Evolutionary conservation across 331 rosid species (phyloP), one percentile per base, ranked within the genome.

Genomic region (Rhamnella rubrinervis): DNA sequence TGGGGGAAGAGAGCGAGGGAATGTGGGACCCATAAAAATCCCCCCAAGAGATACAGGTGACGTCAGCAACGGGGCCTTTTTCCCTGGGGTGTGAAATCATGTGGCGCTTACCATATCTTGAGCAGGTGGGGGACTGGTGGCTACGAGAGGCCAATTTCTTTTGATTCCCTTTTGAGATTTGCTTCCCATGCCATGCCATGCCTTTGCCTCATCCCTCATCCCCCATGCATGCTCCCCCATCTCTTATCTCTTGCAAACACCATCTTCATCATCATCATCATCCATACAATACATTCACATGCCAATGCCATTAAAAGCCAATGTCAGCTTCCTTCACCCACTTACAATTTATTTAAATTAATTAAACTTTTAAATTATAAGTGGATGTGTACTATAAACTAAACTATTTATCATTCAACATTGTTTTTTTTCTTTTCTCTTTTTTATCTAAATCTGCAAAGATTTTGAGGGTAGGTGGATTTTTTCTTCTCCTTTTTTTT

Each of bases 21-120:
- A 4, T 47, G 81, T 74, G 90, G 92, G 91, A 7, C 78, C 90
- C 89, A 70, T 9, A 7, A 81, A 92, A 86, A 86, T 92, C 96
- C 85, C 11, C 67, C 61, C 35, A 79, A 79, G 91, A 90, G 92
- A 93, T 88, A 88, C 93, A 79, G 86, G 84, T 86, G 93, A 93
- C 68, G 93, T 93, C 86, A 93, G 90, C 87, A 79, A 56, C 21
- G 81, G 75, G 8, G 69, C 70, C 60, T 73, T 78, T 64, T 61
- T 12, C 56, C 47, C 41, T 63, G 72, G 76, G 78, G 83, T 70
- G 79, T 81, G 89, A 83, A 91, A 84, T 79, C 83, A 81, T 84
- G 86, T 78, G 92, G 85, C 55, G 86, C 75, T 77, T 67, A 73
- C 79, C 85, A 68, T 85, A 83, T 77, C 80, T 80, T 79, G 80